Evolutionary conservation across 306 rosid species (phyloP).

Genomic region (Crotalaria pallida): DNA sequence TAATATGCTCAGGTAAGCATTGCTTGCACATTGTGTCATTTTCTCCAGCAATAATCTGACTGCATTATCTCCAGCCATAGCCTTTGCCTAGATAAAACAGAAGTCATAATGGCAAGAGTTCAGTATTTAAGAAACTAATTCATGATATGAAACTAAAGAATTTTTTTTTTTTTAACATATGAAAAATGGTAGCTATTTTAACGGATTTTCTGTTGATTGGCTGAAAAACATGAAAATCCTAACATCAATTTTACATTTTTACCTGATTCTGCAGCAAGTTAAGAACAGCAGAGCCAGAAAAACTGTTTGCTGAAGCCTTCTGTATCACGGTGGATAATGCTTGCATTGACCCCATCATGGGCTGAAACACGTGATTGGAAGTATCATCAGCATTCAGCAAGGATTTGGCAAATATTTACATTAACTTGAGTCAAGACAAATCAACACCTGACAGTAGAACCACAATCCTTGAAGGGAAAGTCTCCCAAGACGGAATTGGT

Average conservation of each 20-base stretch:
- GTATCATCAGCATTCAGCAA: slow-evolving; percentile 28
- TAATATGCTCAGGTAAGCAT: slow-evolving; percentile 86
- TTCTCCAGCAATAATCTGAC: slow-evolving; percentile 89
- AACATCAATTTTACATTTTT: slow-evolving; percentile 11
- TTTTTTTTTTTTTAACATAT: not conserved
- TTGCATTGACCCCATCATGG: slow-evolving; percentile 92
- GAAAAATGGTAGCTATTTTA: not conserved
- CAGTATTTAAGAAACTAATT: slow-evolving; percentile 8
- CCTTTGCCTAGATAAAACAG: slow-evolving; percentile 72
- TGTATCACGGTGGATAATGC: slow-evolving; percentile 74
- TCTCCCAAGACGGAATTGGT: slow-evolving; percentile 89
- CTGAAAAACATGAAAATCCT: not conserved
- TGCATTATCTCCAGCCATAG: slow-evolving; percentile 95
- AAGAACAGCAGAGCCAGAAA: slow-evolving; percentile 90
- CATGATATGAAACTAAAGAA: not conserved
- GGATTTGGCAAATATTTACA: slow-evolving; percentile 4
- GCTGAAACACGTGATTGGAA: slow-evolving; percentile 46
- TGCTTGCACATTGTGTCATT: slow-evolving; percentile 89
- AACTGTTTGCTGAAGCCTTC: slow-evolving; percentile 67
- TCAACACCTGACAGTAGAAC: slow-evolving; percentile 91
- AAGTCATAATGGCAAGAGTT: slow-evolving; percentile 14
- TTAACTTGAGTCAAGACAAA: slow-evolving; percentile 21
- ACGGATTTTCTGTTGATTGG: not conserved
- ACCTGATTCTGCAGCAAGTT: slow-evolving; percentile 97
- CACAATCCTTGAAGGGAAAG: slow-evolving; percentile 97